Evolutionary conservation across 2,329 filamentous ascomycete species (phyloP).

Genomic region (Bipolaris oryzae): DNA sequence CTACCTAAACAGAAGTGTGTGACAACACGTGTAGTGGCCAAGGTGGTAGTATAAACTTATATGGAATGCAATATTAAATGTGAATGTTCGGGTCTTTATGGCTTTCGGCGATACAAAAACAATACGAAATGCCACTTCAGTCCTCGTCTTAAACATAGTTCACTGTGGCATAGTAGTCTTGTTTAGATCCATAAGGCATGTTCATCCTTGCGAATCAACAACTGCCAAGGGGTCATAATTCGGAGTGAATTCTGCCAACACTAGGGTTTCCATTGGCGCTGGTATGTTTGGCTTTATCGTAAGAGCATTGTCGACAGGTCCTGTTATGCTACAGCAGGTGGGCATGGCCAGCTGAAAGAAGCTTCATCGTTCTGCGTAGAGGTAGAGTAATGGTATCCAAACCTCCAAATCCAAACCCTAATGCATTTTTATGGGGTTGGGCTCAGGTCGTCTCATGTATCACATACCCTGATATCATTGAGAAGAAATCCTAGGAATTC

Average conservation of each 20-base stretch:
- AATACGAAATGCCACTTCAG: conserved; percentile 5
- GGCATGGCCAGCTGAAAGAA: conserved; percentile 14
- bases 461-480: too few species aligned
- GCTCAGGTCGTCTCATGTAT: too few species aligned
- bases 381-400: too few species aligned
- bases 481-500: too few species aligned
- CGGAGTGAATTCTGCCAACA: conserved; percentile 7
- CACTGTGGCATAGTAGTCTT: conserved; percentile 46
- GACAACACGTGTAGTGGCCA: background rate
- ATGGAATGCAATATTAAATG: conserved; percentile 8
- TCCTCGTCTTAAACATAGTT: conserved; percentile 45
- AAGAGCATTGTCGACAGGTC: conserved; percentile 7
- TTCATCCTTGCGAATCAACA: conserved; percentile 18
- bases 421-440: too few species aligned
- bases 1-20: too few species aligned
- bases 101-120: conserved; percentile 8
- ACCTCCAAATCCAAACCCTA: too few species aligned
- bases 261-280: conserved; percentile 10
- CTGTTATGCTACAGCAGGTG: conserved; percentile 12
- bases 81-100: conserved; percentile 5
- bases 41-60: conserved; percentile 12
- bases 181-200: conserved; percentile 24
- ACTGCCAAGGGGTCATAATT: conserved; percentile 25
- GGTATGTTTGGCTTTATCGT: conserved; percentile 5
- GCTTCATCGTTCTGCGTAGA: conserved; percentile 6